Conservation (phyloP, 768 basidiomycete genomes). For the Panellus pusillus region DNA sequence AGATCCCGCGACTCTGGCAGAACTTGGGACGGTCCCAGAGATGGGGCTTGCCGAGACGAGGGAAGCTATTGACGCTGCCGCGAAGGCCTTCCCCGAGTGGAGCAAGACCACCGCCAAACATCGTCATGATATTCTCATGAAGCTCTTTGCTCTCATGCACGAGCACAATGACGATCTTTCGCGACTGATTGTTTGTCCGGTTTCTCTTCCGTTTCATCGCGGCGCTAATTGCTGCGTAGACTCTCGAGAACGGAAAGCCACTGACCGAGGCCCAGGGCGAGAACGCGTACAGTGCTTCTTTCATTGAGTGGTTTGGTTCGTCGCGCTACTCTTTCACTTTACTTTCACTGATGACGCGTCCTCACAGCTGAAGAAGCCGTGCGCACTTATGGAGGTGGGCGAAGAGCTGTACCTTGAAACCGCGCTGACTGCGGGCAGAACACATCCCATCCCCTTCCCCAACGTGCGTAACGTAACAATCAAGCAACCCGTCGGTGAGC, state of each 20-base stretch:
- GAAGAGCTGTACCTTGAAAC: background rate
- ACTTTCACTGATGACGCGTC: constrained; percentile 9
- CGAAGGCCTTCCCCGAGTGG: constrained; percentile 81
- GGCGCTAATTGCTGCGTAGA: constrained; percentile 44
- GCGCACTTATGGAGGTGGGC: constrained; percentile 82
- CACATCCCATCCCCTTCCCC: constrained; percentile 76
- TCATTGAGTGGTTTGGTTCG: constrained; percentile 88
- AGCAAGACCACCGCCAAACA: constrained; percentile 85
- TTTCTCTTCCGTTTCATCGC: constrained; percentile 26
- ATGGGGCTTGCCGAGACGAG: constrained; percentile 85
- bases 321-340: background rate
- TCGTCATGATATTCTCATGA: constrained; percentile 81
- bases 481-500: constrained; percentile 86
- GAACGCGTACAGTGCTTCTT: constrained; percentile 81
- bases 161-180: constrained; percentile 86
- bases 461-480: constrained; percentile 82
- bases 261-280: constrained; percentile 83
- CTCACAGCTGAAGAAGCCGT: constrained; percentile 85
- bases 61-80: constrained; percentile 81
- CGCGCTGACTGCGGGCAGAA: constrained; percentile 42
- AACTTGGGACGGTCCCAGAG: constrained; percentile 85
- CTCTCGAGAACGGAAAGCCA: constrained; percentile 94
- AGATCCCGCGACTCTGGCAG: constrained; percentile 90
- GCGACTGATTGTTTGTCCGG: constrained; percentile 71
- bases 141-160: constrained; percentile 76